Conservation (phyloP, 805 yeast species). For the Saccharomycopsis fermentans region DNA sequence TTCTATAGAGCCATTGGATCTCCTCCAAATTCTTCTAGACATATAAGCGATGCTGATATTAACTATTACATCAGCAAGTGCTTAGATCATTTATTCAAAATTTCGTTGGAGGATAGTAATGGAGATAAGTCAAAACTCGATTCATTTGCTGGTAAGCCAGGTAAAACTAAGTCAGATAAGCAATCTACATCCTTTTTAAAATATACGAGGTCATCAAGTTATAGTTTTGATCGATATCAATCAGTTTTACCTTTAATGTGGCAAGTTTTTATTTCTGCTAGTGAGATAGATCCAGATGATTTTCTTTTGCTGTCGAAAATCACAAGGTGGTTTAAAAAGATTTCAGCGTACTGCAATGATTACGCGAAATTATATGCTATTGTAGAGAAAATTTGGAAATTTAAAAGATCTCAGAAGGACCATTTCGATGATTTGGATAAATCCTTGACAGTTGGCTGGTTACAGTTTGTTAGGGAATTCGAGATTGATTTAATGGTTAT, state of each 20-base stretch:
- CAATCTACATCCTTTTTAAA: background rate
- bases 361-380: background rate
- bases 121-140: conserved; percentile 14
- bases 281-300: conserved; percentile 49
- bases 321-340: conserved; percentile 42
- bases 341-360: conserved; percentile 24
- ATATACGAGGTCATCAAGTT: background rate
- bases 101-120: conserved; percentile 44
- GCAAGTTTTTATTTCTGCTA: conserved; percentile 86
- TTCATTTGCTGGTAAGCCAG: conserved; percentile 31
- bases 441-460: conserved; percentile 8
- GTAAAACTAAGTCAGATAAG: background rate
- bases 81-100: conserved; percentile 50
- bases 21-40: conserved; percentile 29
- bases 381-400: conserved; percentile 13
- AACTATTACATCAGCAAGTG: conserved; percentile 51
- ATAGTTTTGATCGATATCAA: background rate
- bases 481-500: conserved; percentile 14
- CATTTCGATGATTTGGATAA: background rate
- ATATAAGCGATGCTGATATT: conserved; percentile 30
- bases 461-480: conserved; percentile 13
- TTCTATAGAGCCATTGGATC: conserved; percentile 32
- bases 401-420: background rate
- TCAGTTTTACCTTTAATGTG: conserved; percentile 65
- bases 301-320: conserved; percentile 50